Percentiles rank a stretch among this genome's conserved stretches.
Conservation (phyloP, 371 early-diverging fungal genomes). For the Massospora cicadina region DNA sequence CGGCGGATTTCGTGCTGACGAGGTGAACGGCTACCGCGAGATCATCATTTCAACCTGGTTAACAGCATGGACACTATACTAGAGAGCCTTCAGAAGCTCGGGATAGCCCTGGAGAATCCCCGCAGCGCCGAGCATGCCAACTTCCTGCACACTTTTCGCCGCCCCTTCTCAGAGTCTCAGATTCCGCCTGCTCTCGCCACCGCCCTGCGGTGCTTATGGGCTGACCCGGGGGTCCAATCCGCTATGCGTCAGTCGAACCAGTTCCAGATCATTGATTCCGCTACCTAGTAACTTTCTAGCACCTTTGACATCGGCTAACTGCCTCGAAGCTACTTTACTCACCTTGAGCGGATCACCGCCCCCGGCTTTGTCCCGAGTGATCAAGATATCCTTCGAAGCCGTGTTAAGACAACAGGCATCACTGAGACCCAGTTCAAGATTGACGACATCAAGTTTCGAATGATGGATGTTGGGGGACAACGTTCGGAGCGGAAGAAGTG, state of each 20-base stretch:
- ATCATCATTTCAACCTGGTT: constrained; percentile 78
- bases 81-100: constrained; percentile 66
- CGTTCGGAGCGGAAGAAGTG: constrained; percentile 84
- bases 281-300: constrained; percentile 40
- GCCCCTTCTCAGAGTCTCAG: constrained; percentile 38
- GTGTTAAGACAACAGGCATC: constrained; percentile 74
- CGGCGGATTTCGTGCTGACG: constrained; percentile 68
- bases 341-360: constrained; percentile 60
- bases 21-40: constrained; percentile 72
- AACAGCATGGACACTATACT: constrained; percentile 80
- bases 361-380: constrained; percentile 64
- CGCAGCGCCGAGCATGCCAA: constrained; percentile 23
- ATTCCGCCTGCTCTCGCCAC: constrained; percentile 21
- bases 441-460: constrained; percentile 50
- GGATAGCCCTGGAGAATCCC: constrained; percentile 35
- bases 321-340: constrained; percentile 55
- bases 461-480: constrained; percentile 93
- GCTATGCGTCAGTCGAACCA: constrained; percentile 55
- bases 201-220: constrained; percentile 65
- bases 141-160: constrained; percentile 15
- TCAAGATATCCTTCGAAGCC: constrained; percentile 63
- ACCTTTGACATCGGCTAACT: background rate
- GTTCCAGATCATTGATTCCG: constrained; percentile 74
- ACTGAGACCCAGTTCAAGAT: constrained; percentile 73
- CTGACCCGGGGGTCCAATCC: constrained; percentile 52